Evolutionary conservation across 208 protist genomes (phyloP).

Genomic region (Crithidia fasciculata): DNA sequence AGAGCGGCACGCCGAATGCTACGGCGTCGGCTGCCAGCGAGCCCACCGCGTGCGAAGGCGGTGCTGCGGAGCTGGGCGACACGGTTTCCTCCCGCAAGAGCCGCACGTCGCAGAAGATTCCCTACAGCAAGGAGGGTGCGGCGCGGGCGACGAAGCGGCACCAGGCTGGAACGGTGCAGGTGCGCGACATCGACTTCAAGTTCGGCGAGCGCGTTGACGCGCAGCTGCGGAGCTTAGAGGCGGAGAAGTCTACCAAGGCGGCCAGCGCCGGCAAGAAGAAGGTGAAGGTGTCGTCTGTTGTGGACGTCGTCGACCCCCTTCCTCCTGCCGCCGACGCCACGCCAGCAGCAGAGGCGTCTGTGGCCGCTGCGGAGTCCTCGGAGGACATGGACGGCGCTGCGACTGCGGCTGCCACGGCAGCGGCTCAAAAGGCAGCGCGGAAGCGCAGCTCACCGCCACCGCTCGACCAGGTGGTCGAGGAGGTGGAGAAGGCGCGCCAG

Average conservation of each 20-base stretch:
- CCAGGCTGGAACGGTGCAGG: slow-evolving; percentile 2
- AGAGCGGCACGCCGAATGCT: neutral
- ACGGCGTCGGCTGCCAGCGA: neutral
- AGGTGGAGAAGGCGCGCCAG: neutral
- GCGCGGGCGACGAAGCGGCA: neutral
- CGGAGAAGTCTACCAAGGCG: neutral
- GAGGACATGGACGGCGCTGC: neutral
- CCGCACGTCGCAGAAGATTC: slow-evolving; percentile 17
- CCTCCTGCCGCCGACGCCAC: neutral
- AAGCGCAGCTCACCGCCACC: slow-evolving; percentile 18
- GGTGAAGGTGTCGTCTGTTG: neutral
- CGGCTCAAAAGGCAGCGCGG: neutral
- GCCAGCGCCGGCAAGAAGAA: neutral
- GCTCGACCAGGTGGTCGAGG: slow-evolving; percentile 13
- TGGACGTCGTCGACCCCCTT: neutral
- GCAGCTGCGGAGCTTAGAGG: slow-evolving; percentile 32
- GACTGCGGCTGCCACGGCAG: neutral
- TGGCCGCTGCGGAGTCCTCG: neutral
- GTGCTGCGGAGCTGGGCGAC: neutral
- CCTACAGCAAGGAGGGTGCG: slow-evolving; percentile 11
- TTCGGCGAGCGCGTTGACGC: slow-evolving; percentile 42
- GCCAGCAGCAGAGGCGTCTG: neutral
- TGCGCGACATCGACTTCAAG: slow-evolving; percentile 48
- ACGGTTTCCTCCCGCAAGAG: slow-evolving; percentile 1
- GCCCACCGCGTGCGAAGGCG: neutral